These are phyloP conservation scores for Termitomyces sp. DNA, from an alignment of 768 basidiomycete genomes.

Conservation along the genomic window DNA sequence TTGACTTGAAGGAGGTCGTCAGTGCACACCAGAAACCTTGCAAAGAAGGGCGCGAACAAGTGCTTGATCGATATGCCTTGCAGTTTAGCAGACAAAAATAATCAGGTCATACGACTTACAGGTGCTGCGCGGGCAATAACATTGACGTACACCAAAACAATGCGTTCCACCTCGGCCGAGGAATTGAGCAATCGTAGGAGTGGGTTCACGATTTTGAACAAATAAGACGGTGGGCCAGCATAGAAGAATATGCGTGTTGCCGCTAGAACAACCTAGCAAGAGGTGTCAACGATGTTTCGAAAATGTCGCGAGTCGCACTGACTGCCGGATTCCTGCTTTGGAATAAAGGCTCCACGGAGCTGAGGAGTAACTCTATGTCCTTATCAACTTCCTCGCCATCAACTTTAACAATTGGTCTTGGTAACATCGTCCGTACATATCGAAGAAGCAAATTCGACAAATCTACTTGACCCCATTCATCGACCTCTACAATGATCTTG, in stretches of 20 bases:
- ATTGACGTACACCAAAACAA: slow-evolving; percentile 67
- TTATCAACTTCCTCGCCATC: slow-evolving; percentile 58
- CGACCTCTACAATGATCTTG: slow-evolving; percentile 78
- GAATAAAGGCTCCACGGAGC: slow-evolving; percentile 69
- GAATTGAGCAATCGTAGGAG: slow-evolving; percentile 65
- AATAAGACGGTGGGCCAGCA: slow-evolving; percentile 50
- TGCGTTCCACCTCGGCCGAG: slow-evolving; percentile 69
- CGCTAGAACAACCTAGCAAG: slow-evolving; percentile 71
- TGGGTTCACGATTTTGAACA: slow-evolving; percentile 58
- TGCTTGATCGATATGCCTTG: slow-evolving; percentile 30
- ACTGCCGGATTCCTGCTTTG: slow-evolving; percentile 88
- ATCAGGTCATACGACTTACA: slow-evolving; percentile 35
- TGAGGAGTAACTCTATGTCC: slow-evolving; percentile 72
- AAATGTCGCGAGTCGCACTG: slow-evolving; percentile 17
- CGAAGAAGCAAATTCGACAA: slow-evolving; percentile 71
- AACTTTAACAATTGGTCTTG: slow-evolving; percentile 41
- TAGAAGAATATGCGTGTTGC: slow-evolving; percentile 73
- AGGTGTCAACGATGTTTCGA: background rate
- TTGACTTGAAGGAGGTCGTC: slow-evolving; percentile 67
- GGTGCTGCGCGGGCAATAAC: slow-evolving; percentile 59
- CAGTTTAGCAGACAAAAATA: background rate
- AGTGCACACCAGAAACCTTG: slow-evolving; percentile 63
- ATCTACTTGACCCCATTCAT: slow-evolving; percentile 94
- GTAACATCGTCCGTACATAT: slow-evolving; percentile 83
- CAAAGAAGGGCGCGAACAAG: slow-evolving; percentile 57